Evolutionary conservation across 164 flowering plant species (phyloP).

Genomic region (Nelumbo lutea): DNA sequence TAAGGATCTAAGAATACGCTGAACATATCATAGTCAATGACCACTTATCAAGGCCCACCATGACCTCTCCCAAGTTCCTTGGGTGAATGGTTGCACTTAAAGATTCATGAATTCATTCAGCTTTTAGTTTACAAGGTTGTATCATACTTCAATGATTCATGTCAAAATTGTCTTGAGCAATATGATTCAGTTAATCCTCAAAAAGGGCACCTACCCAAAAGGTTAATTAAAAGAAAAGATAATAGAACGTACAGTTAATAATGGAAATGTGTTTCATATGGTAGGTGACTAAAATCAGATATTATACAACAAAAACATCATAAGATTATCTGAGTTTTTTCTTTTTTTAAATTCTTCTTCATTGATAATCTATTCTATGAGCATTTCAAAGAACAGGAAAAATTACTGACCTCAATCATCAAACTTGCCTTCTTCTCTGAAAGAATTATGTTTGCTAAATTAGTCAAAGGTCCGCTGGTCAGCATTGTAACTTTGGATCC

Average conservation of each 20-base stretch:
- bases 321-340: too few relatives aligned
- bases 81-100: too few relatives aligned
- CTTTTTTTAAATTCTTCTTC: too few relatives aligned
- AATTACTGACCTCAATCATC: slow-evolving; percentile 48
- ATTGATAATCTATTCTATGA: too few relatives aligned
- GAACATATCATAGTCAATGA: too few relatives aligned
- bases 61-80: too few relatives aligned
- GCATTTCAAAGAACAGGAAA: not conserved
- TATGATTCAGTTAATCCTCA: not conserved
- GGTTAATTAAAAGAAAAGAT: not conserved
- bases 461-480: slow-evolving; percentile 86
- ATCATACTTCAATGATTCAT: not conserved
- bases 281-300: too few relatives aligned
- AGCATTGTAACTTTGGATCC: slow-evolving; percentile 65
- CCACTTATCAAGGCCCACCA: too few relatives aligned
- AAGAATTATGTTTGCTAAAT: slow-evolving; percentile 52
- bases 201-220: not conserved
- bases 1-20: too few relatives aligned
- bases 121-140: not conserved
- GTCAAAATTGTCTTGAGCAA: not conserved
- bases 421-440: slow-evolving; percentile 34
- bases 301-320: too few relatives aligned
- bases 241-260: not conserved
- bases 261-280: not conserved
- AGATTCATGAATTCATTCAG: not conserved